Evolutionary conservation across 306 rosid genomes (phyloP), one percentile per base, ranked within the genome.

Genomic region (Vigna reflexopilosa): DNA sequence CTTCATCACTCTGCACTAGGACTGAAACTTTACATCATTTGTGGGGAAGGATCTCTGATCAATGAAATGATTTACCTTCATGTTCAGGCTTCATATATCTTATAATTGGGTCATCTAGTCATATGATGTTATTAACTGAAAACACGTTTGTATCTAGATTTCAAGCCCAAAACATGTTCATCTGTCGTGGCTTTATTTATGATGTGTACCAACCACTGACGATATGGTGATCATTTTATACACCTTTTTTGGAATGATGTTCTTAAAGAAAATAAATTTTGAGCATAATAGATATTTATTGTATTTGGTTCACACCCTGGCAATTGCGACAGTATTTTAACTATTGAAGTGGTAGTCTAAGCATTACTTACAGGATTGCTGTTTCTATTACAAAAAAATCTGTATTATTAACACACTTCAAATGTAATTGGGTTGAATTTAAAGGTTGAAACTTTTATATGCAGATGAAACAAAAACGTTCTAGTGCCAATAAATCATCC

Each of bases 401-500:
- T 79, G 77, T 68, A n/a, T 44, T 58, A 22, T 75, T 30, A 59
- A 66, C 67, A 16, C 19, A 63, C 59, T 20, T 68, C 62, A 48
- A 48, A 58, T 80, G 54, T 76, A 45, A 22, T 67, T 38, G 47
- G 76, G 70, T 51, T 58, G 57, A 80, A 70, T 54, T 76, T 75
- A 54, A 70, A 87, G 66, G 56, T 19, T 57, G 19, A 72, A 59
- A 62, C 68, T 80, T 76, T 61, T 19, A 65, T 68, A 79, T 87
- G 86, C 83, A 94, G 98, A 83, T 92, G 83, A 84, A 90, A 76
- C 87, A 85, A 82, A 89, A 86, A 44, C 83, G 84, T 32, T 78
- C 66, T 67, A 61, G 80, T 72, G 79, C 59, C 50, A 80, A 54
- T 79, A 83, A 71, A 90, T 80, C 87, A 84, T 85, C 89, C 48